Base-by-base conservation (phyloP, 2,329 filamentous ascomycete species). In the Penicillium decumbens region DNA sequence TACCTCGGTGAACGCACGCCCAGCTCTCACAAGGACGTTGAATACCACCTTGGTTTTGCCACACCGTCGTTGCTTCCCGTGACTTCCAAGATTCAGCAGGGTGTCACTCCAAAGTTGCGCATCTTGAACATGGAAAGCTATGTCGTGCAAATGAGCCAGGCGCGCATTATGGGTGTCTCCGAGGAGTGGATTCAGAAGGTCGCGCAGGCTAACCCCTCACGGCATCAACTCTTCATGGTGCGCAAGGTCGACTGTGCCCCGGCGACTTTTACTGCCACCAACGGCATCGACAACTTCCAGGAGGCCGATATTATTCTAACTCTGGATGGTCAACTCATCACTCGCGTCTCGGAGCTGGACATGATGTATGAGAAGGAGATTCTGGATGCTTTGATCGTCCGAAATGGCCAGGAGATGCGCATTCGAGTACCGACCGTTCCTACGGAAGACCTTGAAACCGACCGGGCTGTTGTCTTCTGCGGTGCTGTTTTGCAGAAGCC, bases 191-290 rank as follows among this genome's bases (percentile, higher is more conserved):
- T 98, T 62, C 80, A 88, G 60, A 87, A 89, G 70, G 92, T 96
- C 2, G 85, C 93, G 45, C 78, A 84, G 57, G 89, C 89, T 54
- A 96, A 98, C 69, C 87, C 89, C 33, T 85, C 93, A 43, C 88
- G 90, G 50, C 93, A 98, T 66, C 93, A 98, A 72, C 81, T 98
- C 32, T 98, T 98, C 76, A 96, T 98, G 88, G 89, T 98, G 27
- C 87, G 89, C 62, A 98, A 98, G 74, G 85, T 95, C 53, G 77
- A 86, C 60, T 84, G 82, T 40, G 81, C 81, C 20, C 80, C 75
- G 1, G 65, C 72, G 4, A 66, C 65, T 10, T 65, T 70, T 68
- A 61, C 62, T 6, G 64, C 68, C 12, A 37, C 33, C 4, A 15
- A 37, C 1, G 65, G 77, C n/a, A 71, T 72, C n/a, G 77, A 79